Conservation (phyloP, 352 stramenopile genomes). For the Phytopythium chamaehyphon region DNA sequence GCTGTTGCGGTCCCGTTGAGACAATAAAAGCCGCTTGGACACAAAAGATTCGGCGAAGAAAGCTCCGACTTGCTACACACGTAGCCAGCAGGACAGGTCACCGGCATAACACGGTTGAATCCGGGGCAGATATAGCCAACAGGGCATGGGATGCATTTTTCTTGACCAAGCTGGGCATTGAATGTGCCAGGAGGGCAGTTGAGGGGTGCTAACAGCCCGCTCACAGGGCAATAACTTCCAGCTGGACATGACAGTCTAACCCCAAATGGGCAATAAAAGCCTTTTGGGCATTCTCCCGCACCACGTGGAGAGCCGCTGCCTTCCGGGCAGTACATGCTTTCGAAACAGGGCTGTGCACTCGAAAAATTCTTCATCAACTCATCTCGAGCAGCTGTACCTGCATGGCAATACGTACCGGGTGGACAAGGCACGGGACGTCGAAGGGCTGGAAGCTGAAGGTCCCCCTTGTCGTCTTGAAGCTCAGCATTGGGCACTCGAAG, state of each 20-base stretch:
- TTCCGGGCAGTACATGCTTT: slow-evolving; percentile 91
- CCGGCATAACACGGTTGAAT: slow-evolving; percentile 89
- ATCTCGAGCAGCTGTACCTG: slow-evolving; percentile 77
- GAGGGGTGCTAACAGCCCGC: slow-evolving; percentile 78
- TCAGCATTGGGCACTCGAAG: slow-evolving; percentile 63
- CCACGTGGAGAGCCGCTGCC: slow-evolving; percentile 78
- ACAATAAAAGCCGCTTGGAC: slow-evolving; percentile 95
- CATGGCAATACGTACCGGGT: slow-evolving; percentile 85
- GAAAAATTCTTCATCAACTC: slow-evolving; percentile 87
- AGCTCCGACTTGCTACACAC: slow-evolving; percentile 89
- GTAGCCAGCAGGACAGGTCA: slow-evolving; percentile 90
- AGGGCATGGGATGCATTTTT: slow-evolving; percentile 85
- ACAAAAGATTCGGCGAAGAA: slow-evolving; percentile 88
- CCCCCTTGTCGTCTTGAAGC: slow-evolving; percentile 83
- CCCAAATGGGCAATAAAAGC: slow-evolving; percentile 93
- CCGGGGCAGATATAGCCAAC: slow-evolving; percentile 93
- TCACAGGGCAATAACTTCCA: slow-evolving; percentile 89
- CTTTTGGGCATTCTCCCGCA: slow-evolving; percentile 77
- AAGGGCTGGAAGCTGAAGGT: slow-evolving; percentile 52
- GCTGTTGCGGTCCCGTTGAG: slow-evolving; percentile 91
- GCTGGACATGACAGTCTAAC: slow-evolving; percentile 86
- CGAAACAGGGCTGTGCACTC: slow-evolving; percentile 83
- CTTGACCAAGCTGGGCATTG: slow-evolving; percentile 91
- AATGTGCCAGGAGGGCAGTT: slow-evolving; percentile 91
- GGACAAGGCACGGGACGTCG: slow-evolving; percentile 86